Percentiles rank a stretch among this genome's conserved stretches.
Evolutionary conservation across 2,329 filamentous ascomycete genomes (phyloP).

Genomic region (Lecanicillium sp.): DNA sequence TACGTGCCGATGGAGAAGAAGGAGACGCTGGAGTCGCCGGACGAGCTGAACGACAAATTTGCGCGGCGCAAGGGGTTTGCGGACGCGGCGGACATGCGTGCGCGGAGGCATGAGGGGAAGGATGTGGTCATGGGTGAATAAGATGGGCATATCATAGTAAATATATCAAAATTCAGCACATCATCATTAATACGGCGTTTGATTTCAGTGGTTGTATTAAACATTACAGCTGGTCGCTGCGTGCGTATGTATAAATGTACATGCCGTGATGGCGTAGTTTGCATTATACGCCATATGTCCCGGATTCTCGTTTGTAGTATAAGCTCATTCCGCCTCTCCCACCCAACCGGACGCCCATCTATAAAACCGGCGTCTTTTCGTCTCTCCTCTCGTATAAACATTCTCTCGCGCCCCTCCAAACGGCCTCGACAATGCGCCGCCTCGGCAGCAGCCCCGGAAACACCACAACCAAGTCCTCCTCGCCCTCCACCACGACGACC

Average conservation of each 20-base stretch:
- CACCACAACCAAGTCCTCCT: constrained; percentile 86
- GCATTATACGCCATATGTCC: neutral
- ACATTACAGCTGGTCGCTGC: neutral
- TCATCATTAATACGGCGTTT: too few species aligned
- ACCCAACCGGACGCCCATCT: too few species aligned
- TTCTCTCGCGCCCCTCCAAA: constrained; percentile 79
- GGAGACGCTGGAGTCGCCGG: constrained; percentile 40
- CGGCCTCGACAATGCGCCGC: constrained; percentile 70
- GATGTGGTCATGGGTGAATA: constrained; percentile 24
- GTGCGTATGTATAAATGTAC: neutral
- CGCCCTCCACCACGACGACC: constrained; percentile 81
- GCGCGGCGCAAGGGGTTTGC: constrained; percentile 56
- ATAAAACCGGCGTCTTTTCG: constrained; percentile 25
- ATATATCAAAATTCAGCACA: too few species aligned
- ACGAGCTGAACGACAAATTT: constrained; percentile 55
- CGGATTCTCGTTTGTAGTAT: too few species aligned
- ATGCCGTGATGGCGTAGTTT: too few species aligned
- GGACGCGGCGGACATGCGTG: constrained; percentile 43
- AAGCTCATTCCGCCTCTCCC: neutral
- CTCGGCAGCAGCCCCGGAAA: constrained; percentile 77
- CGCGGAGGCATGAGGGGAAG: constrained; percentile 27
- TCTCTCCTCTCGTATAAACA: constrained; percentile 62
- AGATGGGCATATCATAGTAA: too few species aligned
- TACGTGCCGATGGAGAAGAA: constrained; percentile 52
- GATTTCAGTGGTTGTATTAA: neutral